Evolutionary conservation across 2,329 filamentous ascomycete species (phyloP).

Genomic region (Nakataea oryzae): DNA sequence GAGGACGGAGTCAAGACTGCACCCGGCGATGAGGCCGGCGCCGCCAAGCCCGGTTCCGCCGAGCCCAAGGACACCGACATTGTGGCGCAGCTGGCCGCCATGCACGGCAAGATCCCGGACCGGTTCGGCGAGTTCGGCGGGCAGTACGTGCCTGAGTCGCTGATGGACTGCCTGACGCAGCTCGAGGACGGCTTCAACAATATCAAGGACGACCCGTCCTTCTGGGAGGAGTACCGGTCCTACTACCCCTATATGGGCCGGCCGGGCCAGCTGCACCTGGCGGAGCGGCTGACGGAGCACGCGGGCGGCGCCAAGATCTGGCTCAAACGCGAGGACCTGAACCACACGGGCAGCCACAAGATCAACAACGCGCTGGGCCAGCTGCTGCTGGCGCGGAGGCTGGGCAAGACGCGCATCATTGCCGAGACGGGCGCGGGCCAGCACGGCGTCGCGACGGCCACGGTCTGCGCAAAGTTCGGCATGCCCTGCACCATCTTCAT

Average conservation of each 20-base stretch:
- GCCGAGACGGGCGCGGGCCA: constrained; percentile 96
- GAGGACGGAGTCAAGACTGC: constrained; percentile 53
- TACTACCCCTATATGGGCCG: constrained; percentile 98
- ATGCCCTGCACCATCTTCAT: constrained; percentile 98
- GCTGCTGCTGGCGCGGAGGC: constrained; percentile 69
- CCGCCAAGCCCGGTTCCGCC: constrained; percentile 47
- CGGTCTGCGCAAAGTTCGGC: constrained; percentile 94
- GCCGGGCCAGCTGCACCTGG: constrained; percentile 82
- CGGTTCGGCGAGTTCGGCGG: constrained; percentile 94
- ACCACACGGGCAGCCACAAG: constrained; percentile 97
- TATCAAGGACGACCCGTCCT: constrained; percentile 75
- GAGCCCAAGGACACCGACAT: constrained; percentile 47
- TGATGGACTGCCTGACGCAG: constrained; percentile 93
- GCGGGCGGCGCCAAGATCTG: constrained; percentile 93
- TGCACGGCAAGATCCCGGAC: constrained; percentile 71
- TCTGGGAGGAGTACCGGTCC: constrained; percentile 94
- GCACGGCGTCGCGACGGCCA: constrained; percentile 95
- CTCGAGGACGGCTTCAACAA: constrained; percentile 85
- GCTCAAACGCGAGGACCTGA: constrained; percentile 94
- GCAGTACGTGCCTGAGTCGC: constrained; percentile 91
- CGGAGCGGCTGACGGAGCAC: constrained; percentile 76
- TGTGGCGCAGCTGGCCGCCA: constrained; percentile 72
- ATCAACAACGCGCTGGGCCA: constrained; percentile 98
- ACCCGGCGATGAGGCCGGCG: constrained; percentile 43
- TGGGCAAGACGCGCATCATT: constrained; percentile 96